Conservation (phyloP, 1,284 basidiomycete species). For the Sanghuangporus baumii region DNA sequence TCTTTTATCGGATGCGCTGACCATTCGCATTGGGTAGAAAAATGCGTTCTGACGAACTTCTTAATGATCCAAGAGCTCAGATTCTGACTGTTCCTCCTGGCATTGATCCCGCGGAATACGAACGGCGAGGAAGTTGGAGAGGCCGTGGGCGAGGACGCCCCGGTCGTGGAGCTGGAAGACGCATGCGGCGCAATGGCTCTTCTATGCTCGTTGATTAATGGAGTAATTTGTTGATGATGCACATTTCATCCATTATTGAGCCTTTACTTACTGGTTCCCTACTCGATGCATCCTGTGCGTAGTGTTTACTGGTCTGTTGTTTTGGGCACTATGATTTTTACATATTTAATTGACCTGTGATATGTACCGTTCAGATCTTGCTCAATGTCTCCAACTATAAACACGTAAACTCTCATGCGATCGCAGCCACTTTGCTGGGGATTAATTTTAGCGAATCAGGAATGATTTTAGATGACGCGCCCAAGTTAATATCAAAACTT, state of each 20-base stretch:
- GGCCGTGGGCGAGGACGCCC: slow-evolving; percentile 27
- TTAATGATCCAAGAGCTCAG: slow-evolving; percentile 62
- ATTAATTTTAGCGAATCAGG: no score
- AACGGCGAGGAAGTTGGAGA: slow-evolving; percentile 26
- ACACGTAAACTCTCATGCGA: no score
- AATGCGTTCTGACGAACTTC: slow-evolving; percentile 77
- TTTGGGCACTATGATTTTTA: no score
- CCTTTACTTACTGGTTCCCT: background rate
- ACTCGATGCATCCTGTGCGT: background rate
- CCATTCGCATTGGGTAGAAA: slow-evolving; percentile 46
- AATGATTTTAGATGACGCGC: no score
- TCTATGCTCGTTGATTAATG: slow-evolving; percentile 34
- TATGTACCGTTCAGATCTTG: no score
- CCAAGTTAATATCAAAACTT: no score
- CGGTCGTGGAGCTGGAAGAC: slow-evolving; percentile 27
- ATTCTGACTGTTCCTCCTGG: slow-evolving; percentile 70
- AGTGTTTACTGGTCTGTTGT: background rate
- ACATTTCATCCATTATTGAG: background rate
- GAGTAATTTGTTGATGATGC: background rate
- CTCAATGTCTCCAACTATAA: no score
- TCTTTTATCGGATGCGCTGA: background rate
- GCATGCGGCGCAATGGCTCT: slow-evolving; percentile 30
- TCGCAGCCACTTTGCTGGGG: no score
- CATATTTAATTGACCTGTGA: no score
- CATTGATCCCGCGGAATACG: slow-evolving; percentile 50